Evolutionary conservation across 805 yeast species (phyloP).

Genomic region (Wickerhamiella kurtzmanii): DNA sequence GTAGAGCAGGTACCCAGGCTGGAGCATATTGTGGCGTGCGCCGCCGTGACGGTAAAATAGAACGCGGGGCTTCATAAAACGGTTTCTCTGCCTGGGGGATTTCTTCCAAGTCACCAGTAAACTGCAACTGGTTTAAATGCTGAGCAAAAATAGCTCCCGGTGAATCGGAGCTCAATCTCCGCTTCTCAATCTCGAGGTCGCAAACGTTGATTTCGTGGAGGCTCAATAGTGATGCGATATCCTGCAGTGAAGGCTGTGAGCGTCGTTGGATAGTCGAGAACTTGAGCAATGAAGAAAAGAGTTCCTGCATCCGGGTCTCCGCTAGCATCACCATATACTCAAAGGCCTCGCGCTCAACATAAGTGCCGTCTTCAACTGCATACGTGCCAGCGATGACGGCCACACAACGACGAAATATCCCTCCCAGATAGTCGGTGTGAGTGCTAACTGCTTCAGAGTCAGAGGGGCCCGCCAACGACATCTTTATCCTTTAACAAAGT

Average conservation of each 20-base stretch:
- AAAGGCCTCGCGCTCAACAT: slow-evolving; percentile 18
- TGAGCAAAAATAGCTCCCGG: slow-evolving; percentile 14
- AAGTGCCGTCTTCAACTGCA: slow-evolving; percentile 9
- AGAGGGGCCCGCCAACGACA: neutral
- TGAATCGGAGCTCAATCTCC: slow-evolving; percentile 11
- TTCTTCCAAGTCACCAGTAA: slow-evolving; percentile 24
- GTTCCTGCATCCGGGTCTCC: slow-evolving; percentile 22
- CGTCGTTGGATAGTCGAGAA: slow-evolving; percentile 26
- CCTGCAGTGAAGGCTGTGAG: slow-evolving; percentile 23
- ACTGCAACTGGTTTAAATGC: slow-evolving; percentile 18
- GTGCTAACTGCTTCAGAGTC: slow-evolving; percentile 6
- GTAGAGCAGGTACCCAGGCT: slow-evolving; percentile 70
- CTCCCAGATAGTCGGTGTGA: slow-evolving; percentile 16
- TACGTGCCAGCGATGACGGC: slow-evolving; percentile 18
- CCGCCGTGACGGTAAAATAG: slow-evolving; percentile 42
- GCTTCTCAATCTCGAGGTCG: slow-evolving; percentile 22
- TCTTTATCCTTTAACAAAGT: too few species aligned
- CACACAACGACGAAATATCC: slow-evolving; percentile 19
- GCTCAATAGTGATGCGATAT: slow-evolving; percentile 23
- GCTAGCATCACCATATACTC: slow-evolving; percentile 23
- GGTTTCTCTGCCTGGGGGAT: slow-evolving; percentile 34
- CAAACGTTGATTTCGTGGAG: slow-evolving; percentile 21
- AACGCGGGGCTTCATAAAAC: slow-evolving; percentile 41
- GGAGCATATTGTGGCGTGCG: slow-evolving; percentile 41
- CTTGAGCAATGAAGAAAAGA: slow-evolving; percentile 20